These are phyloP conservation scores for Gliomastix tumulicola DNA, from an alignment of 2,329 filamentous ascomycete genomes.

Conservation along the genomic window DNA sequence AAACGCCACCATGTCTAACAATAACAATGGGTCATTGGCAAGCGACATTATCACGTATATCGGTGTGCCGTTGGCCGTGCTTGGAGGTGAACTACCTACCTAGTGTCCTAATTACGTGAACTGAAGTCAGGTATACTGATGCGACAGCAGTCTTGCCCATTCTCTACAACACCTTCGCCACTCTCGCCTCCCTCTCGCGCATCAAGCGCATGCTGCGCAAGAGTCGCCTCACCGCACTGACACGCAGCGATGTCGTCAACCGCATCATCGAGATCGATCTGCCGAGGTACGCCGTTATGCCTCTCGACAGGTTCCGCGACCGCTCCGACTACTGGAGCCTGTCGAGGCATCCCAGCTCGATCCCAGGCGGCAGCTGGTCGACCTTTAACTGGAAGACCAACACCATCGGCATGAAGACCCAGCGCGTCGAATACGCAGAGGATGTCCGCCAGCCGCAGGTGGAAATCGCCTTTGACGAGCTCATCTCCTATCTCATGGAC, in stretches of 20 bases:
- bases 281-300: constrained; percentile 56
- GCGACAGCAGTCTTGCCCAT: constrained; percentile 51
- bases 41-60: constrained; percentile 51
- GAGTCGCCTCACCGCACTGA: constrained; percentile 51
- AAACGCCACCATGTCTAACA: constrained; percentile 20
- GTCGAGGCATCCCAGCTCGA: constrained; percentile 39
- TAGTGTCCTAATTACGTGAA: background rate
- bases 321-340: constrained; percentile 52
- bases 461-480: constrained; percentile 48
- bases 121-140: background rate
- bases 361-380: constrained; percentile 58
- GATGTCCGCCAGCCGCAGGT: constrained; percentile 47
- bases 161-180: constrained; percentile 57
- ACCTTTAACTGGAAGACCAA: constrained; percentile 61
- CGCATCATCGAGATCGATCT: constrained; percentile 61
- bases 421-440: constrained; percentile 56
- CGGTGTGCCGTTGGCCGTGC: constrained; percentile 49
- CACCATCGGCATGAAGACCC: constrained; percentile 53
- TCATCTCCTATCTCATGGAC: constrained; percentile 56
- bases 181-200: constrained; percentile 50
- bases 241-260: constrained; percentile 57
- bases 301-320: constrained; percentile 46
- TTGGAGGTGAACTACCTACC: constrained; percentile 27
- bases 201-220: constrained; percentile 52
- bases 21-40: constrained; percentile 22